Evolutionary conservation across 352 stramenopile species (phyloP).

Genomic region (Pythium dissimile): DNA sequence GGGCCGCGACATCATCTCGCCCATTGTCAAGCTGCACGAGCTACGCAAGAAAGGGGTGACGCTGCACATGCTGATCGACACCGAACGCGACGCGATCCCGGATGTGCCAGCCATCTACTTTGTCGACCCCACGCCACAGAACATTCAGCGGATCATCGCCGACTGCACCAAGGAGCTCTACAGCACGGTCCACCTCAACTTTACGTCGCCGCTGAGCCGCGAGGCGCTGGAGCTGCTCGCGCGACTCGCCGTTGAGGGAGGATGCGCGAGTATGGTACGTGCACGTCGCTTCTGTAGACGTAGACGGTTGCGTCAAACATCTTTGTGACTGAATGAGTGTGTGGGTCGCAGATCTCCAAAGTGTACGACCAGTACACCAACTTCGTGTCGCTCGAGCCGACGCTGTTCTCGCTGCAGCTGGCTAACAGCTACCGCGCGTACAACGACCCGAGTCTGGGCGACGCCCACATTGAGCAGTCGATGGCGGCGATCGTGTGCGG

Average conservation of each 20-base stretch:
- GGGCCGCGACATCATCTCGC: constrained; percentile 97
- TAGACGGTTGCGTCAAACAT: too few relatives aligned
- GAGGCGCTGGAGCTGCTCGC: constrained; percentile 88
- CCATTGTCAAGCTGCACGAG: constrained; percentile 96
- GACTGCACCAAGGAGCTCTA: constrained; percentile 95
- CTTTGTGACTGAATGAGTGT: not conserved
- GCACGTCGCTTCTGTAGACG: not conserved
- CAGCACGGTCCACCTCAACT: constrained; percentile 93
- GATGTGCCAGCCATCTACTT: constrained; percentile 98
- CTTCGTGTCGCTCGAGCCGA: constrained; percentile 95
- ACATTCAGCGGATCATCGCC: constrained; percentile 92
- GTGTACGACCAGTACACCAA: constrained; percentile 98
- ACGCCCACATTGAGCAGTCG: constrained; percentile 77
- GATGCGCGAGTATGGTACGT: constrained; percentile 73
- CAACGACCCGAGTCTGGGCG: constrained; percentile 85
- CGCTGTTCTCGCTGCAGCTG: constrained; percentile 94
- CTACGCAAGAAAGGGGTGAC: constrained; percentile 96
- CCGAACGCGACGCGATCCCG: constrained; percentile 93
- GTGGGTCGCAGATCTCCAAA: constrained; percentile 74
- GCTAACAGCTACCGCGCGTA: constrained; percentile 91
- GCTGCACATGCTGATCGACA: constrained; percentile 95
- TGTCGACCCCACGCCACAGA: constrained; percentile 92
- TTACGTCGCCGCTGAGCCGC: constrained; percentile 87
- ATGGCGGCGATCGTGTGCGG: constrained; percentile 69
- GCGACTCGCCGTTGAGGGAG: constrained; percentile 63